A percentile compares a stretch with the other conserved stretches of the same genome.
Evolutionary conservation across 2,329 filamentous ascomycete genomes (phyloP).

Genomic region (Bipolaris victoriae): DNA sequence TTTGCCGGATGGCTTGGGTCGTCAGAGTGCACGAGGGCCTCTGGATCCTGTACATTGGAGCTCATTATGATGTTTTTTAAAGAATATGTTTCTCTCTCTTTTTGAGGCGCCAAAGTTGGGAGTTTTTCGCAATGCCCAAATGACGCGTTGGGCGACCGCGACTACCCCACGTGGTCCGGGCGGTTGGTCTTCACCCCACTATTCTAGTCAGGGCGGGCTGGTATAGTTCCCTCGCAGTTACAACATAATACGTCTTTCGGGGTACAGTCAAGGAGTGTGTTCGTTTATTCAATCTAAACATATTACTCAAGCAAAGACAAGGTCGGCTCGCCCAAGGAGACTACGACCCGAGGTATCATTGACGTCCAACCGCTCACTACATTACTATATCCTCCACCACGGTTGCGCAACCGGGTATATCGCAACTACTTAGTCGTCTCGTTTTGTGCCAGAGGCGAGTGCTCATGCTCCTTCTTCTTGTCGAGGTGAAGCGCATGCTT

Average conservation of each 20-base stretch:
- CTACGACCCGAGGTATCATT: slow-evolving; percentile 20
- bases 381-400: slow-evolving; percentile 17
- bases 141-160: slow-evolving; percentile 25
- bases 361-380: slow-evolving; percentile 12
- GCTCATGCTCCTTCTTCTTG: slow-evolving; percentile 45
- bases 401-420: slow-evolving; percentile 27
- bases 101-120: neutral
- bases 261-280: slow-evolving; percentile 8
- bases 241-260: neutral
- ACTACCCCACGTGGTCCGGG: slow-evolving; percentile 23
- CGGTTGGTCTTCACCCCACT: slow-evolving; percentile 15
- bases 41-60: slow-evolving; percentile 37
- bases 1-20: slow-evolving; percentile 92
- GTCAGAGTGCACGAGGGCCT: slow-evolving; percentile 63
- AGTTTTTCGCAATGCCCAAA: slow-evolving; percentile 19
- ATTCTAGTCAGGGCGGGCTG: slow-evolving; percentile 19
- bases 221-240: neutral
- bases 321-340: slow-evolving; percentile 13
- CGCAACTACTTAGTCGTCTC: slow-evolving; percentile 29
- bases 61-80: slow-evolving; percentile 22
- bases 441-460: slow-evolving; percentile 35
- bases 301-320: slow-evolving; percentile 3
- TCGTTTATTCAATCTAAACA: slow-evolving; percentile 1
- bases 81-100: neutral
- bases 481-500: slow-evolving; percentile 50